phyloP scores from a whole-genome alignment of 2,329 filamentous ascomycete species.

The Xylariaceae sp. region DNA sequence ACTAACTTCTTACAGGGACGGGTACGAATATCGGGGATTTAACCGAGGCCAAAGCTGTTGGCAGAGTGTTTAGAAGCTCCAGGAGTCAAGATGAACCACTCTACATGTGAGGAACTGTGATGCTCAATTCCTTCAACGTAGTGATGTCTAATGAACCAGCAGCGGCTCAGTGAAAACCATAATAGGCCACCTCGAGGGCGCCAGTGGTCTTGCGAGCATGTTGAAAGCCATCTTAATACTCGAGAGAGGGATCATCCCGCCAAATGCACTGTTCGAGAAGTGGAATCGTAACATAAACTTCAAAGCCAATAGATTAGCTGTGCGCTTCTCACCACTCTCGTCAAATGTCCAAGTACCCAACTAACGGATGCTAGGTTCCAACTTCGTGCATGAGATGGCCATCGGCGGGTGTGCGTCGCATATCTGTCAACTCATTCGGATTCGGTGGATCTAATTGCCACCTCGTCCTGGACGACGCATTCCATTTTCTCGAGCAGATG shows the following conservation, averaged over 20 bases:
- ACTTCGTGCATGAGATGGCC: slow-evolving; percentile 25
- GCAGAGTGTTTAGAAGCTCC: slow-evolving; percentile 24
- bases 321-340: neutral
- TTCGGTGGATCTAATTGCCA: slow-evolving; percentile 29
- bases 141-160: slow-evolving; percentile 1
- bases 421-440: slow-evolving; percentile 29
- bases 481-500: slow-evolving; percentile 20
- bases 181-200: slow-evolving; percentile 28
- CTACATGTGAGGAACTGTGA: slow-evolving; percentile 24
- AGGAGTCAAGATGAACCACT: slow-evolving; percentile 22
- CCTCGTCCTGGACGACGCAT: slow-evolving; percentile 27
- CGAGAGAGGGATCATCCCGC: slow-evolving; percentile 30
- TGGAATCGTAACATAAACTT: slow-evolving; percentile 27
- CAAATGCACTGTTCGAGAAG: slow-evolving; percentile 28
- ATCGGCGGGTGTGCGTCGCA: slow-evolving; percentile 34
- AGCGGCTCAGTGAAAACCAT: slow-evolving; percentile 28
- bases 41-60: slow-evolving; percentile 40
- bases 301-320: slow-evolving; percentile 15
- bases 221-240: slow-evolving; percentile 33
- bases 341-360: too few species aligned
- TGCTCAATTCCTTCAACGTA: neutral
- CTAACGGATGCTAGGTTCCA: slow-evolving; percentile 23
- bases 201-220: slow-evolving; percentile 29
- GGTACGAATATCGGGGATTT: slow-evolving; percentile 43
- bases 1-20: slow-evolving; percentile 31